Evolutionary conservation across 2,329 filamentous ascomycete genomes (phyloP), one percentile per base, ranked within the genome.

Genomic region (Coniochaeta pulveracea): DNA sequence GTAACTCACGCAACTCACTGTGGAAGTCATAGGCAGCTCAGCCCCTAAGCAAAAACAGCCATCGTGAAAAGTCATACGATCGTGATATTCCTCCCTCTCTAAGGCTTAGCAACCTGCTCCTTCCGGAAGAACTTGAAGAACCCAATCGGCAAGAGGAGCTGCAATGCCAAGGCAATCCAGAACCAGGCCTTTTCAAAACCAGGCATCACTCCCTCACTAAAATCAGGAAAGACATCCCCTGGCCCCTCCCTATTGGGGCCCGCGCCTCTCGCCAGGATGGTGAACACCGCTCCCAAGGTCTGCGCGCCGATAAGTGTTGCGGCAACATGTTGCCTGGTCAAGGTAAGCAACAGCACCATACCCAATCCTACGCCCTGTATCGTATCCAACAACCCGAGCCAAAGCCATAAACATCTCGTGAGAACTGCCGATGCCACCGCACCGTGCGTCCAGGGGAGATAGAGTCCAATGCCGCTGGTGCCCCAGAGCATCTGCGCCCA

Each of bases 401-500:
- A 81, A 9, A 80, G 60, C 76, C 76, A 80, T 4, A 80, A 52
- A 35, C 60, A 56, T 26, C 76, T 61, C 2, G 70, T 69, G 7
- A 73, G 52, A 1, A 80, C 48, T 1, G 76, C 71, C 3, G 68
- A 64, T 6, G 64, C 60, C 1, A 69, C 52, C 12, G 66, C 64
- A 3, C 58, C 56, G 24, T 70, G 70, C 6, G 69, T 69, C 75
- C 75, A 80, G 3, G 76, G 76, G 3, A 81, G 52, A 46, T 69
- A 80, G 18, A 65, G 56, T 4, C 73, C 76, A 39, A 77, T 66
- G 9, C 67, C 66, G 6, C 66, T 72, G 5, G 66, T 70, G 9
- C 66, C 69, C 76, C 76, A 80, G 48, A 76, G 71, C 48, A 79
- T 78, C 49, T 81, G 76, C 7, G 67, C 68, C 75, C 76, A 81